Percentiles rank a stretch among this genome's conserved stretches.
Evolutionary conservation across 2,329 filamentous ascomycete species (phyloP).

Genomic region (Myriosclerotinia scirpicola): DNA sequence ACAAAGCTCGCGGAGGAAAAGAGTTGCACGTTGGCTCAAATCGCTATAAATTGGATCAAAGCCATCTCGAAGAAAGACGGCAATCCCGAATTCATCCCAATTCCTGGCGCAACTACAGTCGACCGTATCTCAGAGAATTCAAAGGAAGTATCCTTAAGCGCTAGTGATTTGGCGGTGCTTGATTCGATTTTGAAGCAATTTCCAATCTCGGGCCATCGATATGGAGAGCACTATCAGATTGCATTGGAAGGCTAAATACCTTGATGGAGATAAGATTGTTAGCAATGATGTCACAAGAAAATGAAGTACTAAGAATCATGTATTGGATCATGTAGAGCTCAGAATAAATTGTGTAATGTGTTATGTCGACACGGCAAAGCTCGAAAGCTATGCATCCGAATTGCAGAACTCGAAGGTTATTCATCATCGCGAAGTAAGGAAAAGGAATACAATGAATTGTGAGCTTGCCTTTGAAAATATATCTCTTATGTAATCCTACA

Average conservation of each 20-base stretch:
- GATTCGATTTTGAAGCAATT: constrained; percentile 51
- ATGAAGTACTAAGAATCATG: background rate
- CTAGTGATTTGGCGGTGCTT: constrained; percentile 53
- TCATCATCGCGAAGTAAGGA: constrained; percentile 31
- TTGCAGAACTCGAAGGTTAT: constrained; percentile 39
- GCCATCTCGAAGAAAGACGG: constrained; percentile 36
- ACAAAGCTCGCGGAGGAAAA: constrained; percentile 59
- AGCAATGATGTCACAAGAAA: background rate
- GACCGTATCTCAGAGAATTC: constrained; percentile 62
- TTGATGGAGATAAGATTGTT: background rate
- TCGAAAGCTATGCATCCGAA: constrained; percentile 35
- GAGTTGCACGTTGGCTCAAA: constrained; percentile 59
- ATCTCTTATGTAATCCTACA: background rate
- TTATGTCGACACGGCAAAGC: constrained; percentile 40
- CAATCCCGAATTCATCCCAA: constrained; percentile 55
- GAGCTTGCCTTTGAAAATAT: constrained; percentile 9
- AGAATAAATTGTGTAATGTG: constrained; percentile 37
- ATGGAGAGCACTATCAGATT: constrained; percentile 36
- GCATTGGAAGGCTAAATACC: background rate
- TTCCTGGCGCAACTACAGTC: constrained; percentile 61
- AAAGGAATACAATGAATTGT: background rate
- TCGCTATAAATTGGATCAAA: constrained; percentile 61
- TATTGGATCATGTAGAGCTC: background rate
- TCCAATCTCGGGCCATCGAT: constrained; percentile 50
- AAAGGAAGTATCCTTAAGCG: constrained; percentile 49